Percentiles rank a stretch among this genome's conserved stretches.
These are phyloP conservation scores for Cicer judaicum DNA, from an alignment of 306 rosid genomes.

Conservation along the genomic window DNA sequence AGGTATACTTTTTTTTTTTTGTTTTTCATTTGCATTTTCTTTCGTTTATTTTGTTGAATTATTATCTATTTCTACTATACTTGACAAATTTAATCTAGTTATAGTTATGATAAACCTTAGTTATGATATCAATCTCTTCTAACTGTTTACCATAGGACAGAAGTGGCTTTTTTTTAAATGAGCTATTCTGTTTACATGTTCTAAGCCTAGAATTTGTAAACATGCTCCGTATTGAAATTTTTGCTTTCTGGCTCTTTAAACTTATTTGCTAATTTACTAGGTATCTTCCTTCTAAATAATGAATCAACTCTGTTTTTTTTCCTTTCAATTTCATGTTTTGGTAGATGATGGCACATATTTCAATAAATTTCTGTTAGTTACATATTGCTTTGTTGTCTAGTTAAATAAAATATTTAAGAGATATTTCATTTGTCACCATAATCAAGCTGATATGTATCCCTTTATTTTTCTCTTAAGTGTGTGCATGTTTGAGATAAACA, in stretches of 20 bases:
- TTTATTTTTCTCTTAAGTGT: not conserved
- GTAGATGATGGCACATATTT: not conserved
- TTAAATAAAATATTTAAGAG: not conserved
- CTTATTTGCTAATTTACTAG: not conserved
- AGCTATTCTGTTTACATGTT: not conserved
- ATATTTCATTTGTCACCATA: not conserved
- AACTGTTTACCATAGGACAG: conserved; percentile 10
- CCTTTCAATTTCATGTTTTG: not conserved
- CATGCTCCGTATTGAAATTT: too few relatives aligned
- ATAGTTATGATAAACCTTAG: not conserved
- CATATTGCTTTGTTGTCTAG: not conserved
- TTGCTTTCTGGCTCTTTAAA: too few relatives aligned
- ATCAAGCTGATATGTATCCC: conserved; percentile 1
- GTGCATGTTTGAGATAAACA: not conserved
- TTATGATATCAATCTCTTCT: conserved; percentile 23
- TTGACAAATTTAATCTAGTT: conserved; percentile 11
- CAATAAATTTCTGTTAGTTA: not conserved
- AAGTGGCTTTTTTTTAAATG: not conserved
- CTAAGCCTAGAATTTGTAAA: not conserved
- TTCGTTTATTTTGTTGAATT: conserved; percentile 10
- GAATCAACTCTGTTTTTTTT: not conserved
- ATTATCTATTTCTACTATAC: not conserved
- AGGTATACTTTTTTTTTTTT: conserved; percentile 54
- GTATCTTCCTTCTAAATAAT: conserved; percentile 8
- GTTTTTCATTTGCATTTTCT: conserved; percentile 22